phyloP scores from a whole-genome alignment of 2,329 filamentous ascomycete genomes.

The Fusarium pilosicola region DNA sequence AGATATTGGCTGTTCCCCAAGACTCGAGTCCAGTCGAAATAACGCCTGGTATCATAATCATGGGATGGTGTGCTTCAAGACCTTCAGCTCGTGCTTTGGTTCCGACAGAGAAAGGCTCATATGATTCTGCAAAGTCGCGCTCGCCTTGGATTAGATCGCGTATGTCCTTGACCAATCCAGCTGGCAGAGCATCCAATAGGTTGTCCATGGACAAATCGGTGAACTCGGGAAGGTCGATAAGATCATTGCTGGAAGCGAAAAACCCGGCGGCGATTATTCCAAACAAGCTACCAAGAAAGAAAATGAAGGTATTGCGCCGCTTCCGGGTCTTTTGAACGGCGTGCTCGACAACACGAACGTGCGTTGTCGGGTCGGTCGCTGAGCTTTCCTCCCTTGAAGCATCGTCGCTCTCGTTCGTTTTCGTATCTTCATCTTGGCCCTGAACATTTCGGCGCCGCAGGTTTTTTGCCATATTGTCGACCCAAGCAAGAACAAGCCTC shows the following conservation, averaged over 20 bases:
- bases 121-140: constrained; percentile 82
- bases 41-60: constrained; percentile 97
- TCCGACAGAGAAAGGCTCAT: constrained; percentile 94
- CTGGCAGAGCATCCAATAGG: constrained; percentile 86
- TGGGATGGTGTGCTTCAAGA: constrained; percentile 81
- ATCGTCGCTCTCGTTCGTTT: constrained; percentile 34
- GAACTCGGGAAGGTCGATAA: constrained; percentile 81
- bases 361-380: constrained; percentile 41
- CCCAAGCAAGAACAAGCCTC: constrained; percentile 28
- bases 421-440: constrained; percentile 30
- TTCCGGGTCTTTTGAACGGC: constrained; percentile 67
- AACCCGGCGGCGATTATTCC: constrained; percentile 89
- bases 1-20: constrained; percentile 89
- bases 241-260: constrained; percentile 88
- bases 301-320: constrained; percentile 82
- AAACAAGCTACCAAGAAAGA: constrained; percentile 87
- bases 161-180: constrained; percentile 85
- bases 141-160: constrained; percentile 88
- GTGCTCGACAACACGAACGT: constrained; percentile 57
- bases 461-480: constrained; percentile 46
- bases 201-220: constrained; percentile 84
- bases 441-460: constrained; percentile 48
- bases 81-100: constrained; percentile 84
- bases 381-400: constrained; percentile 44
- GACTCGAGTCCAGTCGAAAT: constrained; percentile 97